Percentiles rank a stretch among this genome's conserved stretches.
Evolutionary conservation across 345 rosid genomes (phyloP).

Genomic region (Kernera saxatilis): DNA sequence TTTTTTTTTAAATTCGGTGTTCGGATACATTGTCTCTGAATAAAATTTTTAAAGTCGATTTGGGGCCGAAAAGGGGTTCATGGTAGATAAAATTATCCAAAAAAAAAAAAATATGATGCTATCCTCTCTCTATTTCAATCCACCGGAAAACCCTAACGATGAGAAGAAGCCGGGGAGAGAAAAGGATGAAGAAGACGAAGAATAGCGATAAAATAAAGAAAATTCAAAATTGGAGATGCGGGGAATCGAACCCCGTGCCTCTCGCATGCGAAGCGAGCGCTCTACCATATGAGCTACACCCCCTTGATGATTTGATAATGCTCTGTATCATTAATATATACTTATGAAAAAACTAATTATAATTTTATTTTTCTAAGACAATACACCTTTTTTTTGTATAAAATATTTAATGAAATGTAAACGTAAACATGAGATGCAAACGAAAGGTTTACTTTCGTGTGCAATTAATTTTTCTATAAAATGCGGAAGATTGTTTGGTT

Average conservation of each 20-base stretch:
- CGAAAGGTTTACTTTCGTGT: background rate
- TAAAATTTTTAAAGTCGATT: conserved; percentile 14
- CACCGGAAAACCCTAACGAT: background rate
- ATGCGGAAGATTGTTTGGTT: background rate
- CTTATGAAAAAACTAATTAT: too few species aligned
- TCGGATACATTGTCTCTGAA: background rate
- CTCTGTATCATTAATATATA: too few species aligned
- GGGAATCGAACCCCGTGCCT: conserved; percentile 99
- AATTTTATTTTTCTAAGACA: too few species aligned
- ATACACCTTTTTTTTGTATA: too few species aligned
- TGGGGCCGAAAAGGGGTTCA: background rate
- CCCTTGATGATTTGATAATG: background rate
- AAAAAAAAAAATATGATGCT: background rate
- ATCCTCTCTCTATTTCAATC: background rate
- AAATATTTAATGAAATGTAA: background rate
- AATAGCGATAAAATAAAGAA: background rate
- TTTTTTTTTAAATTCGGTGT: background rate
- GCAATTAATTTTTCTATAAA: background rate
- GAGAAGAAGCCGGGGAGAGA: background rate
- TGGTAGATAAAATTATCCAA: background rate
- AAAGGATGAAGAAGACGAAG: background rate
- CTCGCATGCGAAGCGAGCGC: conserved; percentile 99
- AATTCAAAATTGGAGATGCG: conserved; percentile 52
- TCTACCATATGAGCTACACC: conserved; percentile 49
- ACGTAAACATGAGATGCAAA: background rate